Evolutionary conservation across 257 asterid genomes (phyloP), one percentile per base, ranked within the genome.

Genomic region (Paulownia fortunei): DNA sequence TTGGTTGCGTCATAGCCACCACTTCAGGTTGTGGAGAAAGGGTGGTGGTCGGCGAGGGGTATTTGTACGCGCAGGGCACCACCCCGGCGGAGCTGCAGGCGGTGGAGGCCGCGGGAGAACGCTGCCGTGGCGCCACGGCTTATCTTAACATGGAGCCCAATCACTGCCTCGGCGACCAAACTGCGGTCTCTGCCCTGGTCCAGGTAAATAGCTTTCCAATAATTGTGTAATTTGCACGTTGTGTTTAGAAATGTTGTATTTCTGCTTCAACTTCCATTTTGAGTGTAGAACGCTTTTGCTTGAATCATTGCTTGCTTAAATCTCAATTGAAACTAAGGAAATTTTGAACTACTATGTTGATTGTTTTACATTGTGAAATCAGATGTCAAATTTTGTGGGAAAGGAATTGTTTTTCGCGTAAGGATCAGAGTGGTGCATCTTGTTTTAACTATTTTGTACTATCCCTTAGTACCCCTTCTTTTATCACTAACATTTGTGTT

Each of bases 61-160:
- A 90, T 82, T 67, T 91, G 70, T 93, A 93, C 39, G 99, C 93
- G 6, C 93, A 95, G 87, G 99, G 99, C 16, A 95, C 99, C 34
- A 68, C 85, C 21, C 88, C 97, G 26, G 97, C 98, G 8, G 99
- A 95, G 81, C 79, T 90, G 32, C 92, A 75, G 83, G 99, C 97
- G 21, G 93, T 88, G 67, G 97, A 95, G 84, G 86, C 91, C 8
- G 93, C 92, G 6, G 91, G 94, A 2, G 94, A 88, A 58, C 72
- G 74, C 60, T 91, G 94, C 79, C 86, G 84, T 61, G 97, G 94
- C 42, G 96, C 94, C 82, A 92, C 97, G 0, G 99, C 99, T 71
- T 95, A 93, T 88, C 94, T 95, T 27, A 95, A 95, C 79, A 87
- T 95, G 98, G 99, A 95, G 79, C 96, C 98, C 24, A 89, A 86